These are phyloP conservation scores for Chenopodium album DNA, from an alignment of 148 eudicot species.

Conservation along the genomic window DNA sequence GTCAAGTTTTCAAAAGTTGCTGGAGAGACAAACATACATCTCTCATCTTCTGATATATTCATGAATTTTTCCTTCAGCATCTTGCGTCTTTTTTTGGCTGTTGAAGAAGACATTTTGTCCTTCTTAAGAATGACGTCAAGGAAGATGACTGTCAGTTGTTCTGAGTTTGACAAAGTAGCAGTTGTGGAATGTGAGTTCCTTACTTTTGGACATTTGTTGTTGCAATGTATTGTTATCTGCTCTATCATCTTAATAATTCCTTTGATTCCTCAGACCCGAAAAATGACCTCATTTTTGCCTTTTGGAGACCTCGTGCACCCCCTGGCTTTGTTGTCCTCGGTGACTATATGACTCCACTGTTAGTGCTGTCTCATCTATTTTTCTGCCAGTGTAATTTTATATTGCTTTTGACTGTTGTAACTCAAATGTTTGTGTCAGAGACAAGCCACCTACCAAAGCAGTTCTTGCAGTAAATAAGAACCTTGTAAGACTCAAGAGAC, in stretches of 20 bases:
- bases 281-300: conserved; percentile 63
- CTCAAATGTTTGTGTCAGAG: conserved; percentile 37
- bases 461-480: conserved; percentile 88
- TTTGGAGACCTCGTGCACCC: conserved; percentile 98
- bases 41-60: conserved; percentile 79
- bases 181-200: conserved; percentile 60
- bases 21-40: conserved; percentile 75
- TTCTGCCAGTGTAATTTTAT: background rate
- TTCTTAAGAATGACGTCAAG: conserved; percentile 75
- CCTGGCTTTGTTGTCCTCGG: conserved; percentile 97
- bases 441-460: conserved; percentile 94
- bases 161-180: conserved; percentile 92
- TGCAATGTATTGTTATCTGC: background rate
- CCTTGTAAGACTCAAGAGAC: conserved; percentile 78
- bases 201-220: conserved; percentile 8
- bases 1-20: conserved; percentile 69
- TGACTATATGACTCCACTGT: conserved; percentile 92
- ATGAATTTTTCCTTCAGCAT: conserved; percentile 97
- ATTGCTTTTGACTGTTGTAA: background rate
- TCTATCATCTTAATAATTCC: background rate
- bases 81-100: conserved; percentile 88
- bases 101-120: conserved; percentile 83
- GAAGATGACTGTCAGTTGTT: conserved; percentile 80
- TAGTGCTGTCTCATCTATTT: conserved; percentile 28
- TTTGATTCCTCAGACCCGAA: conserved; percentile 42